Evolutionary conservation across 208 protist genomes (phyloP), one percentile per base, ranked within the genome.

Genomic region (Kentomonas sorsogonicus): DNA sequence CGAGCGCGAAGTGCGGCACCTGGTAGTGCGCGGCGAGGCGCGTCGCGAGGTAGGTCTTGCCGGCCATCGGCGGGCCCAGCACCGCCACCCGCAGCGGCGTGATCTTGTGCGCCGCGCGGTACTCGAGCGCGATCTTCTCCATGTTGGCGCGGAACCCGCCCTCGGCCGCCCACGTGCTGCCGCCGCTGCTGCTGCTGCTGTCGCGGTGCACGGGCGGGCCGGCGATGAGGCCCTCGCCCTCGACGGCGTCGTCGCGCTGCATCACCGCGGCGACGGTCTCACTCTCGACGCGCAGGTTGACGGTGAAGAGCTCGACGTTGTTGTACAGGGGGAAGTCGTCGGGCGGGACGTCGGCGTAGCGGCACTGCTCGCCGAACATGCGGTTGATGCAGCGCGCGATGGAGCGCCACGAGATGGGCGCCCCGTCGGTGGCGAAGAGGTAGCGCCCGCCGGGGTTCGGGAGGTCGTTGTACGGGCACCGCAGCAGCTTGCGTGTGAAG

Each of bases 351-450:
- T 71, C 47, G 25, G 74, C 62, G 38, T 88, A 70, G 0, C 53
- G 34, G 23, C 62, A 66, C 1, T 62, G 69, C 3, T 63, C 74
- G 23, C 86, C 90, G 54, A 97, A 92, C 41, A 72, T 76, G 36
- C 72, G 47, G 63, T 93, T 95, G 52, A 98, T 72, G 1, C 83
- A 66, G 6, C 62, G 22, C 3, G 94, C 73, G 23, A 97, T 84
- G 0, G 60, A 61, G 6, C 53, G 34, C 82, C 89, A 96, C 7
- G 81, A 83, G 15, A 82, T 61, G 23, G 72, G 63, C 26, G 61
- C 70, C 36, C 86, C 79, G 60, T 98, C 95, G 1, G 80, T 79
- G 3, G 83, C 93, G 55, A 98, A 91, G 38, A 95, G 50, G 68
- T 97, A 97, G 25, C 87, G 87, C 13, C 68, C 57, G 1, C 77